Conservation (phyloP, 2,329 filamentous ascomycete genomes). For the Paramyrothecium roridum region DNA sequence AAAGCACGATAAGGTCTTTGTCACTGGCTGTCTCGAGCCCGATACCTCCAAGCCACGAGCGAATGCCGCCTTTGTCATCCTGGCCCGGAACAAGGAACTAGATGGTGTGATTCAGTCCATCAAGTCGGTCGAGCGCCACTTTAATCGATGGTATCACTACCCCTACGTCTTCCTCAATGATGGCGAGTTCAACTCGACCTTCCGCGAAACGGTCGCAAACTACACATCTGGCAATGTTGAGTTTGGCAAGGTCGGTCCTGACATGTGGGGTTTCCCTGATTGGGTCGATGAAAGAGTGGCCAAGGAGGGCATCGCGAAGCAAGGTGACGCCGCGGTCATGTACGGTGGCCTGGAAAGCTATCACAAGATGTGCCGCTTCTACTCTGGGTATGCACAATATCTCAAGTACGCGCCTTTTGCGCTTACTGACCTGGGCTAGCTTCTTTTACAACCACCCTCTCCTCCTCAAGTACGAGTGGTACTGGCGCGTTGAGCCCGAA, state of each 20-base stretch:
- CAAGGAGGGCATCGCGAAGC: slow-evolving; percentile 93
- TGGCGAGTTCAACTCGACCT: slow-evolving; percentile 91
- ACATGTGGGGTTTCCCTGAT: slow-evolving; percentile 95
- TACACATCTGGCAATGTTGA: slow-evolving; percentile 87
- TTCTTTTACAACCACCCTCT: slow-evolving; percentile 98
- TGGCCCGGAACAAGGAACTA: slow-evolving; percentile 93
- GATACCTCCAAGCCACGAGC: slow-evolving; percentile 77
- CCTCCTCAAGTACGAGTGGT: slow-evolving; percentile 97
- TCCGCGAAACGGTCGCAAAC: slow-evolving; percentile 83
- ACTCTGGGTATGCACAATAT: slow-evolving; percentile 71
- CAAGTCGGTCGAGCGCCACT: slow-evolving; percentile 97
- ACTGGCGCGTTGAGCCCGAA: slow-evolving; percentile 98
- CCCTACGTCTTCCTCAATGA: slow-evolving; percentile 98
- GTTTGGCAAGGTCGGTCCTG: slow-evolving; percentile 87
- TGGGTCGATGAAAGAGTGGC: slow-evolving; percentile 94
- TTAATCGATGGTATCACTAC: slow-evolving; percentile 98
- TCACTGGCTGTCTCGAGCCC: slow-evolving; percentile 80
- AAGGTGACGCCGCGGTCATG: slow-evolving; percentile 97
- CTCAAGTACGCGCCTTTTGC: no score
- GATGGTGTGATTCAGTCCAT: slow-evolving; percentile 95
- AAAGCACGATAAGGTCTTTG: slow-evolving; percentile 95
- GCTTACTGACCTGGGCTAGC: slow-evolving; percentile 34
- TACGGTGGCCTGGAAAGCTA: slow-evolving; percentile 99
- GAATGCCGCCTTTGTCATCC: slow-evolving; percentile 92
- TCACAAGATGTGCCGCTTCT: slow-evolving; percentile 98